These are phyloP conservation scores for Pezicula carpinea DNA, from an alignment of 2,329 filamentous ascomycete species.

Conservation along the genomic window DNA sequence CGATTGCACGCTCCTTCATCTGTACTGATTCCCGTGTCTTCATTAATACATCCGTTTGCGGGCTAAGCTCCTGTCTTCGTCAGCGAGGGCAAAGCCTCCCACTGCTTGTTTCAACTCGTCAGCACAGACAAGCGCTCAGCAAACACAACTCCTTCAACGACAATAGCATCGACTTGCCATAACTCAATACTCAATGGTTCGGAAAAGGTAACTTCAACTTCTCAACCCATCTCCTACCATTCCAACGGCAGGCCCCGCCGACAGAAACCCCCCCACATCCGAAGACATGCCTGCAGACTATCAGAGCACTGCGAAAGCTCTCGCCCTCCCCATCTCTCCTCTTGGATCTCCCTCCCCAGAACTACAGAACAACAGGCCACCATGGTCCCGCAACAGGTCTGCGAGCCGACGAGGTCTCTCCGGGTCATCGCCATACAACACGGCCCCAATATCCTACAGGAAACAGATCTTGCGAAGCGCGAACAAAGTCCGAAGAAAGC, in stretches of 20 bases:
- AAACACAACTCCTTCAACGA: background rate
- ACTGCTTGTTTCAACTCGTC: too few species aligned
- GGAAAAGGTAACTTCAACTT: constrained; percentile 2
- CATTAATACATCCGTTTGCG: too few species aligned
- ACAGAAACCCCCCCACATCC: constrained; percentile 8
- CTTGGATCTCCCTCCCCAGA: constrained; percentile 41
- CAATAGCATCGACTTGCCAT: background rate
- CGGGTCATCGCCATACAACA: constrained; percentile 15
- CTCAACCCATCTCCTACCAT: background rate
- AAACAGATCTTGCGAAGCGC: constrained; percentile 43
- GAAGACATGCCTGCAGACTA: constrained; percentile 46
- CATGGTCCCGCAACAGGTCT: constrained; percentile 45
- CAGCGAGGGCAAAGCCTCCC: too few species aligned
- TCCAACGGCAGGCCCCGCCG: background rate
- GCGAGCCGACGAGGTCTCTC: constrained; percentile 24
- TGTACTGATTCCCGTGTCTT: too few species aligned
- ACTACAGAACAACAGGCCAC: constrained; percentile 36
- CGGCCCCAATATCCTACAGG: constrained; percentile 26
- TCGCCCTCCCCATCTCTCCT: constrained; percentile 39
- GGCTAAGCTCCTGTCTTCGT: too few species aligned
- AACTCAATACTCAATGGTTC: constrained; percentile 2
- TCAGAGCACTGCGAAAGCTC: constrained; percentile 43
- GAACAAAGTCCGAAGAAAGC: constrained; percentile 44
- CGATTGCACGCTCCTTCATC: too few species aligned
- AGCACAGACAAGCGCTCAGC: too few species aligned